Conservation (phyloP, 371 early-diverging fungal genomes). For the Fennellomyces sp. region DNA sequence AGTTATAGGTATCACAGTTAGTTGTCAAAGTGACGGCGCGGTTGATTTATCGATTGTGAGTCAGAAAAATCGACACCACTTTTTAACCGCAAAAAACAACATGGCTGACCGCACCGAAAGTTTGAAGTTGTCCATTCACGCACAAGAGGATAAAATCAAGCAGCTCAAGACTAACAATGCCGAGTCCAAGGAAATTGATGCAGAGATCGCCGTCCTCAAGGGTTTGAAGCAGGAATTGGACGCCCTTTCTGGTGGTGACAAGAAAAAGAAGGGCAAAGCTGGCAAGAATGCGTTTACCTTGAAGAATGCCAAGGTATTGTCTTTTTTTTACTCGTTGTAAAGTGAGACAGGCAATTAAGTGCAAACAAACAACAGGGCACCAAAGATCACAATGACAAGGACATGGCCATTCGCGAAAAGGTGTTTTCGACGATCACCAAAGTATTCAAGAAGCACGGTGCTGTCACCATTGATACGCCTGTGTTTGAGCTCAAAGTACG, state of each 20-base stretch:
- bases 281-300: slow-evolving; percentile 54
- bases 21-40: no score
- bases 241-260: slow-evolving; percentile 33
- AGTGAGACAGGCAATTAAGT: no score
- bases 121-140: slow-evolving; percentile 61
- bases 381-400: slow-evolving; percentile 91
- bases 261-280: slow-evolving; percentile 21
- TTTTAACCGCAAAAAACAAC: not conserved
- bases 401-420: slow-evolving; percentile 91
- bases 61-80: no score
- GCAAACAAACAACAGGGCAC: no score
- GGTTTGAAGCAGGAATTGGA: slow-evolving; percentile 66
- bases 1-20: no score
- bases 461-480: slow-evolving; percentile 99
- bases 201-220: slow-evolving; percentile 60
- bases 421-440: slow-evolving; percentile 84
- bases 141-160: slow-evolving; percentile 66
- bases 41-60: no score
- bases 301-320: slow-evolving; percentile 73
- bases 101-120: slow-evolving; percentile 42
- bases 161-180: slow-evolving; percentile 64
- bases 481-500: slow-evolving; percentile 93
- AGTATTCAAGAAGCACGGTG: slow-evolving; percentile 96
- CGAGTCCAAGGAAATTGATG: slow-evolving; percentile 57
- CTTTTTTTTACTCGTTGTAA: not conserved